Evolutionary conservation across 1,284 basidiomycete genomes (phyloP), one percentile per base, ranked within the genome.

Genomic region (Fomitiporia mediterranea): DNA sequence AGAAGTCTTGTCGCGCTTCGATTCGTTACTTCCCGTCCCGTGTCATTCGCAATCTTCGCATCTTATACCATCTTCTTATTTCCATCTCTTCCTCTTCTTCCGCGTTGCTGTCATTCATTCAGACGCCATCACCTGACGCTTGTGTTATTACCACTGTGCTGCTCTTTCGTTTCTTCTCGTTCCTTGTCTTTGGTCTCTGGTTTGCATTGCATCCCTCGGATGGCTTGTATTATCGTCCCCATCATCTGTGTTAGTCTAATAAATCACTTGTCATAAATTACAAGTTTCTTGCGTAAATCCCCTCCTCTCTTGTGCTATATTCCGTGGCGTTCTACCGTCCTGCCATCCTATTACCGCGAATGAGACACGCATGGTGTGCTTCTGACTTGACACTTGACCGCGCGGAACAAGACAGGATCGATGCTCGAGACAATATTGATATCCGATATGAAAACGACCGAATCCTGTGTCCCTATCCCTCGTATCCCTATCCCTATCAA

Each of bases 1-100:
- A n/a, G 37, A 44, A 56, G 28, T 35, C 42, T 25, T 46, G 9
- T 30, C 13, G 3, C 25, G 23, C 38, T n/a, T n/a, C 53, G 21
- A 50, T 37, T n/a, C 23, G 7, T 50, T 42, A 35, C 30, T 40
- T 30, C 13, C 30, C 25, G 21, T 32, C 28, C 49, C 50, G 19
- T 54, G 48, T 60, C 48, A 25, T 56, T 58, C 57, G 58, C 37
- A 21, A 39, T 42, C 48, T 47, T 55, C 43, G 51, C 60, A 59
- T 58, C 56, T 61, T 61, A 55, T 38, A 58, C 49, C 49, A 53
- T 32, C 63, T 59, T 61, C 61, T 60, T 57, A 63, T 61, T n/a
- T 63, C 63, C 58, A 56, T 51, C 48, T 27, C n/a, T n/a, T n/a
- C n/a, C 49, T n/a, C 47, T 35, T 7, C 34, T 23, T 51, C n/a